These are phyloP conservation scores for Cercospora sojina DNA, from an alignment of 2,329 filamentous ascomycete genomes.

Conservation along the genomic window DNA sequence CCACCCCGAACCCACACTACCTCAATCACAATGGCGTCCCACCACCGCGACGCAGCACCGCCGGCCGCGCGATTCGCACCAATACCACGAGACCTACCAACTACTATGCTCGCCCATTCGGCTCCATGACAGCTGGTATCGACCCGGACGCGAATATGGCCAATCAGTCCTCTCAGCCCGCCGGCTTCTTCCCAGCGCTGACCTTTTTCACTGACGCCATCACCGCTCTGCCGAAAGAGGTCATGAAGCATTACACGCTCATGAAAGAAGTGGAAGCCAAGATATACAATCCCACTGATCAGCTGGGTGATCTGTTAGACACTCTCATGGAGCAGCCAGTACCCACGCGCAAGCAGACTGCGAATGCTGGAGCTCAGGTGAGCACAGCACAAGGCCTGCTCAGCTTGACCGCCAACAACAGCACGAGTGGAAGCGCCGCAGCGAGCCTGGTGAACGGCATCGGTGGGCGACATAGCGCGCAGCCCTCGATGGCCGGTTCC, in stretches of 20 bases:
- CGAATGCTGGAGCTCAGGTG: slow-evolving; percentile 9
- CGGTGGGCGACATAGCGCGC: slow-evolving; percentile 27
- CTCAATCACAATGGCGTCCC: slow-evolving; percentile 13
- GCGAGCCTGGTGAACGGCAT: slow-evolving; percentile 42
- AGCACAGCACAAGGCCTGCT: slow-evolving; percentile 31
- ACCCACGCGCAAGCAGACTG: slow-evolving; percentile 38
- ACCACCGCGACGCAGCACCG: slow-evolving; percentile 32
- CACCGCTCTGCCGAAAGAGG: slow-evolving; percentile 87
- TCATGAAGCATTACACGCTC: slow-evolving; percentile 91
- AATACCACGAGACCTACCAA: slow-evolving; percentile 49
- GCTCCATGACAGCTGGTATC: slow-evolving; percentile 40
- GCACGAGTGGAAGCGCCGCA: slow-evolving; percentile 39
- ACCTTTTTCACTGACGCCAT: slow-evolving; percentile 86
- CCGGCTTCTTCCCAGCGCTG: slow-evolving; percentile 64
- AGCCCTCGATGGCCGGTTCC: slow-evolving; percentile 30
- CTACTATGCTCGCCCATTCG: slow-evolving; percentile 53
- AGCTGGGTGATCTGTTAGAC: slow-evolving; percentile 72
- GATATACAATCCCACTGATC: slow-evolving; percentile 82
- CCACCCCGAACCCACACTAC: slow-evolving; percentile 5
- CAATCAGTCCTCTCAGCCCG: slow-evolving; percentile 34
- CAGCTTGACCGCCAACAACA: slow-evolving; percentile 43
- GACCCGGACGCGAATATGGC: slow-evolving; percentile 31
- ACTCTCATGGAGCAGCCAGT: slow-evolving; percentile 54
- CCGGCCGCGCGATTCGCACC: slow-evolving; percentile 48
- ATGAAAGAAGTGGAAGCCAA: slow-evolving; percentile 98